phyloP scores from a whole-genome alignment of 176 grass and related monocot species.

The Miscanthus lutarioriparius region DNA sequence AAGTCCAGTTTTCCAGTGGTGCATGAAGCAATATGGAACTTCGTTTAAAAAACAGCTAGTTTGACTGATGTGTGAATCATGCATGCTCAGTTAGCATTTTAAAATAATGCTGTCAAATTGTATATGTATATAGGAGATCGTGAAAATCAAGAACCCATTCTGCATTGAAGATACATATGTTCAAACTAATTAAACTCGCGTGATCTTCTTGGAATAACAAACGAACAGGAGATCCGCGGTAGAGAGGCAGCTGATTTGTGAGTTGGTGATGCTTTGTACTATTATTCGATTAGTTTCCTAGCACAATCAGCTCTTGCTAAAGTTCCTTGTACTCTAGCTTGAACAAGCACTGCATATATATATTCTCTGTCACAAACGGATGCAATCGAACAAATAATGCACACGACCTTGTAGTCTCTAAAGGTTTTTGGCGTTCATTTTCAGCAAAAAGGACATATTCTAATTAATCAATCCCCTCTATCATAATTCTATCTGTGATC shows the following conservation, averaged over 20 bases:
- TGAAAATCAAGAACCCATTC: background rate
- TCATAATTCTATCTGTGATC: background rate
- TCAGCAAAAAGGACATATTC: slow-evolving; percentile 1
- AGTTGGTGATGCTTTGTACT: background rate
- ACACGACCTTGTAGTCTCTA: background rate
- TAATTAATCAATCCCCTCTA: background rate
- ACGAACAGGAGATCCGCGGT: background rate
- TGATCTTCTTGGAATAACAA: background rate
- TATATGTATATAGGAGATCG: background rate
- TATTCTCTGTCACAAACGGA: background rate
- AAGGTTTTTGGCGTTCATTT: slow-evolving; percentile 19
- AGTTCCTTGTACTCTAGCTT: background rate
- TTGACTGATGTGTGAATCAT: background rate
- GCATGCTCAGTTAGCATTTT: background rate
- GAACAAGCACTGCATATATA: background rate
- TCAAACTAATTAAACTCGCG: background rate
- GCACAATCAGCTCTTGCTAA: background rate
- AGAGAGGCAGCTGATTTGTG: background rate
- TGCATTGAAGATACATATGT: too few species aligned
- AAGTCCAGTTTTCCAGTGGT: too few species aligned
- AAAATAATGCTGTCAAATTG: background rate
- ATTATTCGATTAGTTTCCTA: background rate
- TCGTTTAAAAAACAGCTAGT: background rate
- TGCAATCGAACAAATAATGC: background rate
- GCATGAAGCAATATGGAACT: background rate